These are phyloP conservation scores for Diutina sp. DNA, from an alignment of 1,139 yeast genomes.

Conservation along the genomic window DNA sequence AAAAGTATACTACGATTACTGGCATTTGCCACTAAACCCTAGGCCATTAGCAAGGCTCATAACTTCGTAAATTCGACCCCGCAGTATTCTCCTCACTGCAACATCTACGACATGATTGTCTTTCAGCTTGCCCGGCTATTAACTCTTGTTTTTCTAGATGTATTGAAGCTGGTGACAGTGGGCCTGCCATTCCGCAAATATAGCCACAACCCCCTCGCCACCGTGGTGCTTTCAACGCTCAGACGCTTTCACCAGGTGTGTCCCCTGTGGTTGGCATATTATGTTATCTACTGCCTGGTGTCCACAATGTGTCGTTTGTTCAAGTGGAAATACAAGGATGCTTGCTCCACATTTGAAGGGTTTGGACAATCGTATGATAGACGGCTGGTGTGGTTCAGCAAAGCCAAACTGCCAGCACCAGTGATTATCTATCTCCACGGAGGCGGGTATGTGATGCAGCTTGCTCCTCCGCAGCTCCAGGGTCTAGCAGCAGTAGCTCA, in stretches of 20 bases:
- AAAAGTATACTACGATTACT: too few species aligned
- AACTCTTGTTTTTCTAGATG: background rate
- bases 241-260: background rate
- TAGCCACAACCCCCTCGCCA: background rate
- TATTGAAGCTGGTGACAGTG: background rate
- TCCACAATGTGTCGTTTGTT: background rate
- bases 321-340: background rate
- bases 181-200: background rate
- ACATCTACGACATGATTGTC: background rate
- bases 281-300: background rate
- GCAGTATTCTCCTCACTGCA: too few species aligned
- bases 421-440: constrained; percentile 3
- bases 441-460: constrained; percentile 1
- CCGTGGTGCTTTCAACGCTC: background rate
- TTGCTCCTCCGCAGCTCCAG: background rate
- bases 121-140: background rate
- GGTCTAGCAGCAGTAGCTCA: background rate
- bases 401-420: background rate
- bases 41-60: too few species aligned
- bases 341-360: background rate
- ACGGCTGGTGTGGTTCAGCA: background rate
- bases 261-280: background rate
- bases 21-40: too few species aligned
- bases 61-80: too few species aligned
- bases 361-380: background rate